These are phyloP conservation scores for Globisporangium camurandrum DNA, from an alignment of 352 stramenopile genomes.

Conservation along the genomic window DNA sequence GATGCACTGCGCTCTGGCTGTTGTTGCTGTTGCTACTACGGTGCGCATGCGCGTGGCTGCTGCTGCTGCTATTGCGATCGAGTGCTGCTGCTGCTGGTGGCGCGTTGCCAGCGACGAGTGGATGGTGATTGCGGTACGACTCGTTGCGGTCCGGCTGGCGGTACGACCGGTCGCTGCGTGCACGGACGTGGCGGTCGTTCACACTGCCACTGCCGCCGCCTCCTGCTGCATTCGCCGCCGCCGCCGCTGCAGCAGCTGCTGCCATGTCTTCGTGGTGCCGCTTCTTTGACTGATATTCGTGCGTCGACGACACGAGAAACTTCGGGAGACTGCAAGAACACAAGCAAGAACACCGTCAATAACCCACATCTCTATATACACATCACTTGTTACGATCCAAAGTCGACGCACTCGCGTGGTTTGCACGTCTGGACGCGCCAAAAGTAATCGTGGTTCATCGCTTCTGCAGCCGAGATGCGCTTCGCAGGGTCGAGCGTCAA, in stretches of 20 bases:
- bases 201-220: slow-evolving; percentile 5
- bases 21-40: slow-evolving; percentile 13
- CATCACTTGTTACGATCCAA: too few relatives aligned
- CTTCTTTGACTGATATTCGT: slow-evolving; percentile 87
- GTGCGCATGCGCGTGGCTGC: slow-evolving; percentile 1
- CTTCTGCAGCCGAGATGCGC: slow-evolving; percentile 91
- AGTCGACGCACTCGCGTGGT: slow-evolving; percentile 65
- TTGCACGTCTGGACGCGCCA: slow-evolving; percentile 84
- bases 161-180: slow-evolving; percentile 8
- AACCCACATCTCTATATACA: neutral
- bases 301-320: slow-evolving; percentile 74
- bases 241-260: slow-evolving; percentile 33
- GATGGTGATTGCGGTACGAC: slow-evolving; percentile 8
- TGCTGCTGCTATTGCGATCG: slow-evolving; percentile 2
- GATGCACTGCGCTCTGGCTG: slow-evolving; percentile 5
- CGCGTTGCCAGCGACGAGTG: slow-evolving; percentile 5
- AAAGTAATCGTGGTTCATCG: slow-evolving; percentile 97
- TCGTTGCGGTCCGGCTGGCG: slow-evolving; percentile 14
- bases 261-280: slow-evolving; percentile 69
- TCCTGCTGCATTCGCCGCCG: too few relatives aligned
- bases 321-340: slow-evolving; percentile 43
- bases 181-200: slow-evolving; percentile 7
- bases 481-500: slow-evolving; percentile 93
- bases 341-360: neutral
- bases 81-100: slow-evolving; percentile 1